A percentile compares a stretch with the other conserved stretches of the same genome.
These are phyloP conservation scores for Colletotrichum spinosum DNA, from an alignment of 2,329 filamentous ascomycete genomes.

Conservation along the genomic window DNA sequence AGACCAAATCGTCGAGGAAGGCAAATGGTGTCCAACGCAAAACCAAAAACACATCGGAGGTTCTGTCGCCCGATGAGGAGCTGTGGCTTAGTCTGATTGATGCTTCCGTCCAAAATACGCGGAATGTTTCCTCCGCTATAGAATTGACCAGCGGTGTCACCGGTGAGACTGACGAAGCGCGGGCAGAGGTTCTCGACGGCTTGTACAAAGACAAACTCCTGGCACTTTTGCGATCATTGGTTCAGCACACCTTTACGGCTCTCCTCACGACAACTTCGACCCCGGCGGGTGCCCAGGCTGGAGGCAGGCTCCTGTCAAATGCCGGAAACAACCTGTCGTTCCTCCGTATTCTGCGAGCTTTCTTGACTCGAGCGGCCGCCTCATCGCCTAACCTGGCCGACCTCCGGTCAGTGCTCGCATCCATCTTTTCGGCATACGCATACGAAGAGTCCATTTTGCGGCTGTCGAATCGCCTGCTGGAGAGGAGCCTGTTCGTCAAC, in stretches of 20 bases:
- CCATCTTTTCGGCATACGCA: slow-evolving; percentile 94
- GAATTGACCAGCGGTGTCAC: slow-evolving; percentile 42
- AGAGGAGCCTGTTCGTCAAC: slow-evolving; percentile 88
- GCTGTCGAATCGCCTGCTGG: slow-evolving; percentile 87
- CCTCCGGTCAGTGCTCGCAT: slow-evolving; percentile 83
- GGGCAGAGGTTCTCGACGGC: slow-evolving; percentile 39
- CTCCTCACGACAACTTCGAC: slow-evolving; percentile 81
- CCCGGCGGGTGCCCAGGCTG: slow-evolving; percentile 48
- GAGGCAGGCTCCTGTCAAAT: slow-evolving; percentile 50
- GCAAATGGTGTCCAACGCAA: slow-evolving; percentile 59
- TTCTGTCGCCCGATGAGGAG: slow-evolving; percentile 64
- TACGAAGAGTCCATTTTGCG: slow-evolving; percentile 92
- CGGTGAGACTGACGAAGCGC: slow-evolving; percentile 41
- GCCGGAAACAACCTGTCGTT: slow-evolving; percentile 78
- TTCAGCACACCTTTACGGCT: slow-evolving; percentile 92
- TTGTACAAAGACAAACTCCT: slow-evolving; percentile 72
- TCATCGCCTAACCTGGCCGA: slow-evolving; percentile 89
- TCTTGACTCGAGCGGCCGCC: slow-evolving; percentile 83
- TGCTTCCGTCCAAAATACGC: slow-evolving; percentile 71
- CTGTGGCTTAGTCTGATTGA: slow-evolving; percentile 74
- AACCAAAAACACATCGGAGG: slow-evolving; percentile 58
- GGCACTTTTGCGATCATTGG: slow-evolving; percentile 77
- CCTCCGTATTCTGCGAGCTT: slow-evolving; percentile 87
- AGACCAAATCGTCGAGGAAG: slow-evolving; percentile 72
- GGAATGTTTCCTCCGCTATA: slow-evolving; percentile 69